Conservation (phyloP, 805 yeast species). For the Priceomyces castillae region DNA sequence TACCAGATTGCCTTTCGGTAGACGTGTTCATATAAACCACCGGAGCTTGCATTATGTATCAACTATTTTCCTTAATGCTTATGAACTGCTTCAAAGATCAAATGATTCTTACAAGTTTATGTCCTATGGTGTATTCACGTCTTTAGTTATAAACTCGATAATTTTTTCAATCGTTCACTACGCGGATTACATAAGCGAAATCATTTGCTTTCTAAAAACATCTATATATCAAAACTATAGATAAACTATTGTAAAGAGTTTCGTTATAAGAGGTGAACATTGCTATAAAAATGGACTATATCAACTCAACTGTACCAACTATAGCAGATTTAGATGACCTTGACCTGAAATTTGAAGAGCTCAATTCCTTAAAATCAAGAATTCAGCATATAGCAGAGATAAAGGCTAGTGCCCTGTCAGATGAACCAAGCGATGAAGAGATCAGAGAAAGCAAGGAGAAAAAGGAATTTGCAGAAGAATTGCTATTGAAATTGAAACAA, state of each 20-base stretch:
- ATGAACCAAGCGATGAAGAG: not conserved
- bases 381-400: constrained; percentile 8
- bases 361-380: constrained; percentile 17
- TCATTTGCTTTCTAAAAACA: not conserved
- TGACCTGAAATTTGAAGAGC: constrained; percentile 22
- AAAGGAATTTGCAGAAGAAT: constrained; percentile 2
- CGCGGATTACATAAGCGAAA: constrained; percentile 1
- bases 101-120: not conserved
- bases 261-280: not conserved
- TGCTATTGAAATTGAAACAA: not conserved
- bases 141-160: not conserved
- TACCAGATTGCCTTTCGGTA: constrained; percentile 91
- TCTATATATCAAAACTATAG: not conserved
- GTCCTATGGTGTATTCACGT: not conserved
- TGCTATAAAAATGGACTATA: constrained; percentile 21
- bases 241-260: not conserved
- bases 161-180: not conserved
- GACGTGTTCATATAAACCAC: constrained; percentile 62
- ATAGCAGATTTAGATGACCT: constrained; percentile 32
- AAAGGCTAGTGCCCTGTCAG: not conserved
- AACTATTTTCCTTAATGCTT: not conserved
- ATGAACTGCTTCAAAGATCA: not conserved
- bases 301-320: constrained; percentile 34
- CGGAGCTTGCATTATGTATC: constrained; percentile 42
- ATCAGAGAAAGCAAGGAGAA: constrained; percentile 1